These are phyloP conservation scores for Usnea hakonensis DNA, from an alignment of 495 filamentous ascomycete genomes.

Conservation along the genomic window DNA sequence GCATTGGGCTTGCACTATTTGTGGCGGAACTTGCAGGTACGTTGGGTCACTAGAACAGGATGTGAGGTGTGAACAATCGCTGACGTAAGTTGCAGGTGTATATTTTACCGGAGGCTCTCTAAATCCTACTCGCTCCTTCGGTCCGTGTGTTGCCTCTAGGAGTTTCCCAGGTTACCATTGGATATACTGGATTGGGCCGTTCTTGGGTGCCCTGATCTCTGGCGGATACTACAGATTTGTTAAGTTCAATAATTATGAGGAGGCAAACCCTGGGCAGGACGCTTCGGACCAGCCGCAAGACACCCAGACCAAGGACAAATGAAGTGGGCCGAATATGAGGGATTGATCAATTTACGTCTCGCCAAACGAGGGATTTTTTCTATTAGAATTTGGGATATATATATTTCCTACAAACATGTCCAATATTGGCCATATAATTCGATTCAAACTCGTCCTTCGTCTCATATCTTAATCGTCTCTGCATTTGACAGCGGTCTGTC, in stretches of 20 bases:
- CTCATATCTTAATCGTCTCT: not conserved
- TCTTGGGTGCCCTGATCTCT: constrained; percentile 57
- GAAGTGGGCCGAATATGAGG: not conserved
- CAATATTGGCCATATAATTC: not conserved
- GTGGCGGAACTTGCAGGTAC: constrained; percentile 57
- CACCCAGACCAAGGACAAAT: not conserved
- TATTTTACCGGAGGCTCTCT: constrained; percentile 66
- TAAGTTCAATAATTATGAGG: constrained; percentile 63
- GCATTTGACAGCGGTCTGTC: constrained; percentile 2
- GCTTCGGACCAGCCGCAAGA: constrained; percentile 14
- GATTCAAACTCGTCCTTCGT: not conserved
- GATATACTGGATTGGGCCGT: constrained; percentile 60
- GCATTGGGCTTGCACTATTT: constrained; percentile 67
- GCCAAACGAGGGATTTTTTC: not conserved
- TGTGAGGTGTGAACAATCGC: not conserved
- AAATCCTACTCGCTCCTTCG: constrained; percentile 66
- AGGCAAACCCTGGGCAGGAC: constrained; percentile 74
- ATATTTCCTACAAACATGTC: not conserved
- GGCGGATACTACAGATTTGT: constrained; percentile 60
- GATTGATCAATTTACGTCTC: not conserved
- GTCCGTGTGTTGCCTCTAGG: constrained; percentile 57
- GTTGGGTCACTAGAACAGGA: not conserved
- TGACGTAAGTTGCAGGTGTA: constrained; percentile 39
- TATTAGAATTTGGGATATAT: not conserved
- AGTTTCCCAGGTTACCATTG: constrained; percentile 56